These are phyloP conservation scores for Pholiota conissans DNA, from an alignment of 768 basidiomycete genomes.

Conservation along the genomic window DNA sequence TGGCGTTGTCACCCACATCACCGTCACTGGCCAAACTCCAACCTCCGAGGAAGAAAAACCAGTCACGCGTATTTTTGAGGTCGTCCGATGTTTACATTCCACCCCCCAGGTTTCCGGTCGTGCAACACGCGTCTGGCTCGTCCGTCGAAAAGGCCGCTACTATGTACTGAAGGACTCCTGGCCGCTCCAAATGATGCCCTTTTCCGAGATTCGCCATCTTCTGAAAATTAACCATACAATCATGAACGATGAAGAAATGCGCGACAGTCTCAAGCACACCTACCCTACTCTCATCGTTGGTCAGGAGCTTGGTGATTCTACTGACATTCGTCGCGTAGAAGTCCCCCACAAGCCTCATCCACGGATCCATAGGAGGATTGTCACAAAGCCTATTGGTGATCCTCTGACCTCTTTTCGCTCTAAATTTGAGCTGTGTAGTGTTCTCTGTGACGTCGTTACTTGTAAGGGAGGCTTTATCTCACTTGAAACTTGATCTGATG, in stretches of 20 bases:
- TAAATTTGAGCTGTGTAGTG: background rate
- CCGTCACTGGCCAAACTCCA: background rate
- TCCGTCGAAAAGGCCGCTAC: background rate
- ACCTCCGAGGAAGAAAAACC: background rate
- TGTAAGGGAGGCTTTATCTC: background rate
- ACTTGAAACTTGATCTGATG: background rate
- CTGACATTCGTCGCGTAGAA: background rate
- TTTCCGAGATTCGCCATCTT: background rate
- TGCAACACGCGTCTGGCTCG: background rate
- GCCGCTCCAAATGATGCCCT: background rate
- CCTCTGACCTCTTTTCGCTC: slow-evolving; percentile 4
- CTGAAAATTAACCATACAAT: background rate
- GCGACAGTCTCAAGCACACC: background rate
- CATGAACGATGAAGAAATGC: background rate
- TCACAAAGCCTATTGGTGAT: background rate
- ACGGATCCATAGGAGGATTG: background rate
- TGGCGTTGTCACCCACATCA: background rate
- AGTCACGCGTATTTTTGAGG: background rate
- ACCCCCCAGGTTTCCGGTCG: background rate
- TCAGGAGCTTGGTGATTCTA: slow-evolving; percentile 1
- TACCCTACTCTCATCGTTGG: background rate
- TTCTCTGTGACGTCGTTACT: background rate
- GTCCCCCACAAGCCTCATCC: background rate
- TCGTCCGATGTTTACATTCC: background rate
- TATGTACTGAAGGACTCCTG: slow-evolving; percentile 1